These are phyloP conservation scores for Nannochloropsis gaditana DNA, from an alignment of 108 stramenopile genomes.

Conservation along the genomic window DNA sequence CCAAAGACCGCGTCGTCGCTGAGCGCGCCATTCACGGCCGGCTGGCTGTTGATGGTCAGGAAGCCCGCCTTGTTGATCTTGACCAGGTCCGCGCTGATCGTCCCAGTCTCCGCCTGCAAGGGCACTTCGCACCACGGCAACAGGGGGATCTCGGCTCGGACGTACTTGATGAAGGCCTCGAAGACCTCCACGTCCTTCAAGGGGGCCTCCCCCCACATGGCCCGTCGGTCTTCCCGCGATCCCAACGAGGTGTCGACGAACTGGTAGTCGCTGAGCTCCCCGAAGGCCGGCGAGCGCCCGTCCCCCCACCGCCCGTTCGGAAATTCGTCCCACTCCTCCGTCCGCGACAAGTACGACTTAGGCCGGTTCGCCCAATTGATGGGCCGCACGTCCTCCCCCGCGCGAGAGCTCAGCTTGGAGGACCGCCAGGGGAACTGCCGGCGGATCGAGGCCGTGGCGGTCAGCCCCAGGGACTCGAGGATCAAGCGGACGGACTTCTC, in stretches of 20 bases:
- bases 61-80: conserved; percentile 74
- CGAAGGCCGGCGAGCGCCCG: conserved; percentile 75
- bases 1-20: conserved; percentile 74
- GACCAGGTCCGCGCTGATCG: conserved; percentile 68
- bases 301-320: conserved; percentile 92
- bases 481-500: conserved; percentile 67
- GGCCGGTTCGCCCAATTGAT: conserved; percentile 98
- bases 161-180: conserved; percentile 84
- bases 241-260: conserved; percentile 66
- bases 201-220: conserved; percentile 83
- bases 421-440: conserved; percentile 50
- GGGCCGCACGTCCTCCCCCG: conserved; percentile 79
- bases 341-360: conserved; percentile 80
- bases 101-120: conserved; percentile 78
- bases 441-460: conserved; percentile 34
- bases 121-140: conserved; percentile 91
- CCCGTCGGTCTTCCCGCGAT: conserved; percentile 72
- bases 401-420: conserved; percentile 40
- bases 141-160: conserved; percentile 78
- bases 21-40: conserved; percentile 73
- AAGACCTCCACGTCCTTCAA: conserved; percentile 65
- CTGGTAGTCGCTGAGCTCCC: conserved; percentile 78
- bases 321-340: conserved; percentile 93
- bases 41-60: conserved; percentile 88
- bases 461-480: conserved; percentile 24